These are phyloP conservation scores for Ophiostoma himal-ulmi DNA, from an alignment of 2,329 filamentous ascomycete genomes.

Conservation along the genomic window DNA sequence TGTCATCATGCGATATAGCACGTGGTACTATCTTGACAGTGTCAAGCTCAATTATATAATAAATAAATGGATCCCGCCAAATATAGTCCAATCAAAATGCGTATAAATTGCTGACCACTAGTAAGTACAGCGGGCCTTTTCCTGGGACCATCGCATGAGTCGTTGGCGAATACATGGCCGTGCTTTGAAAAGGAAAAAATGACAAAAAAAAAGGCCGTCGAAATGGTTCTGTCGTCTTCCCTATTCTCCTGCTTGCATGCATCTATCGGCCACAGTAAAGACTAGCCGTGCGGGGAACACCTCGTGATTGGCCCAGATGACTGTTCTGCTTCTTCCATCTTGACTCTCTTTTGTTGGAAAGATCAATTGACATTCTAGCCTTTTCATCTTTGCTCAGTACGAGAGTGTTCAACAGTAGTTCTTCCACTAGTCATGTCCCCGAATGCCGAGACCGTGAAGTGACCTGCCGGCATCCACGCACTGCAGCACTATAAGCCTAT, in stretches of 20 bases:
- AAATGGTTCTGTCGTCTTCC: not conserved
- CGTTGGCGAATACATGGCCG: not conserved
- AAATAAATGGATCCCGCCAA: not conserved
- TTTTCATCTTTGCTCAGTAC: not conserved
- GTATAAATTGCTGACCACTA: not conserved
- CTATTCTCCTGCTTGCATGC: constrained; percentile 4
- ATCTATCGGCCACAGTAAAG: not conserved
- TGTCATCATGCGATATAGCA: too few species aligned
- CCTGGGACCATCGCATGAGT: not conserved
- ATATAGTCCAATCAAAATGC: not conserved
- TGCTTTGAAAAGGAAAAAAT: not conserved
- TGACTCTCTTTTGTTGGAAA: not conserved
- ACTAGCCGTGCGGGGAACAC: not conserved
- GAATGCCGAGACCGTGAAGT: not conserved
- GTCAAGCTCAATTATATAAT: not conserved
- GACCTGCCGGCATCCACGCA: not conserved
- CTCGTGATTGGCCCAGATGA: not conserved
- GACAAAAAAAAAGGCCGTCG: not conserved
- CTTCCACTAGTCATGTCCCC: constrained; percentile 2
- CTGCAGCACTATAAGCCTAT: not conserved
- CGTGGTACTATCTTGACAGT: too few species aligned
- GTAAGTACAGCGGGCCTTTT: not conserved
- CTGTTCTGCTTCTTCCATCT: not conserved
- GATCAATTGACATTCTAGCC: not conserved
- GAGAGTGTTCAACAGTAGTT: not conserved